Evolutionary conservation across 1,284 basidiomycete genomes (phyloP).

Genomic region (Lignosus rhinocerotis): DNA sequence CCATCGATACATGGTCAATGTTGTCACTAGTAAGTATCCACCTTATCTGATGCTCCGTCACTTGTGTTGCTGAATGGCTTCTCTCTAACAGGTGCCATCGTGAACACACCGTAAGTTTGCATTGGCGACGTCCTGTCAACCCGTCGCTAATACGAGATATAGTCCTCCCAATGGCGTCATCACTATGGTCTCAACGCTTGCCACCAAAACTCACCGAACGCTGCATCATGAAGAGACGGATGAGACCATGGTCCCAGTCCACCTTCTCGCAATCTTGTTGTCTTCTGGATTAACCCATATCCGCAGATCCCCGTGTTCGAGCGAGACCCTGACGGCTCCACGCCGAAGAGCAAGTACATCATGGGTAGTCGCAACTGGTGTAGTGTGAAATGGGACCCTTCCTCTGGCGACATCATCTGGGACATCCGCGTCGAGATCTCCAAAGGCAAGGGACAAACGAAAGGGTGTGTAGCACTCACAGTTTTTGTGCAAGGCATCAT

Average conservation of each 20-base stretch:
- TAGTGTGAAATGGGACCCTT: conserved; percentile 62
- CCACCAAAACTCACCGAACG: conserved; percentile 83
- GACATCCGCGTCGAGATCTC: conserved; percentile 86
- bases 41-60: not conserved
- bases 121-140: not conserved
- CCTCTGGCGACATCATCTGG: conserved; percentile 75
- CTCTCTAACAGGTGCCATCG: conserved; percentile 64
- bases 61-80: not conserved
- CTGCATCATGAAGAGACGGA: conserved; percentile 77
- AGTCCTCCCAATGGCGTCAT: conserved; percentile 78
- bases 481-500: not conserved
- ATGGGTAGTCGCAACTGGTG: conserved; percentile 94
- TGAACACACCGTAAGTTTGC: conserved; percentile 73
- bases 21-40: conserved; percentile 63
- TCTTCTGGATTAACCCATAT: not conserved
- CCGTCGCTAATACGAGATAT: not conserved
- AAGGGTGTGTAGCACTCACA: conserved; percentile 48
- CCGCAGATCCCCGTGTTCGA: conserved; percentile 76
- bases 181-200: conserved; percentile 77
- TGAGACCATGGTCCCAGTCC: conserved; percentile 74
- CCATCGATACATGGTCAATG: conserved; percentile 86
- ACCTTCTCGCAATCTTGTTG: not conserved
- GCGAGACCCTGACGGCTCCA: conserved; percentile 74
- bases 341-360: conserved; percentile 71
- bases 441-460: conserved; percentile 78